phyloP scores from a whole-genome alignment of 2,329 filamentous ascomycete genomes.

The Penicillium sp. region DNA sequence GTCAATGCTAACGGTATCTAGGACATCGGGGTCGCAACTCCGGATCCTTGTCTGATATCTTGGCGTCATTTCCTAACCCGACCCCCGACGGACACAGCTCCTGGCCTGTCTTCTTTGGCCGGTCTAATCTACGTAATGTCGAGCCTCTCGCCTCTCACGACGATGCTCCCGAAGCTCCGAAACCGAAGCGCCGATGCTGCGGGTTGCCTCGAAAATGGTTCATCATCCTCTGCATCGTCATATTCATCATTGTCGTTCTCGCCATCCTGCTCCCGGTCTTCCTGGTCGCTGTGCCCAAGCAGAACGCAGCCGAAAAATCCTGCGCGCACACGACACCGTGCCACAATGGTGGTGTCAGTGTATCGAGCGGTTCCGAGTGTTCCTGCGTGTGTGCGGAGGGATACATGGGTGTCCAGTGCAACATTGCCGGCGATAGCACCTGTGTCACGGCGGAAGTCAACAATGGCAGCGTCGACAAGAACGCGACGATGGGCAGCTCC shows the following conservation, averaged over 20 bases:
- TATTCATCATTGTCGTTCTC: conserved; percentile 72
- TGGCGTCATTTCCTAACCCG: conserved; percentile 65
- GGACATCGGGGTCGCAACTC: conserved; percentile 41
- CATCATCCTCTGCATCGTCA: conserved; percentile 62
- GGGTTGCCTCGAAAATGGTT: conserved; percentile 81
- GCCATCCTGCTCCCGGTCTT: conserved; percentile 77
- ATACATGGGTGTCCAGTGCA: conserved; percentile 68
- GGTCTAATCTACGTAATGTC: conserved; percentile 35
- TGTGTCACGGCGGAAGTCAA: conserved; percentile 55
- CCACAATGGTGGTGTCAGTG: conserved; percentile 75
- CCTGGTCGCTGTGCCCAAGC: conserved; percentile 59
- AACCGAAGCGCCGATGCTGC: conserved; percentile 66
- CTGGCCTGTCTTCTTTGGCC: conserved; percentile 42
- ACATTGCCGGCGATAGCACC: conserved; percentile 47
- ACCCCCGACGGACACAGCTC: conserved; percentile 44
- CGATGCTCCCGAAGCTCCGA: conserved; percentile 23
- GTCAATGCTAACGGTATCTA: conserved; percentile 8
- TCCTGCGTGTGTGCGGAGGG: conserved; percentile 87
- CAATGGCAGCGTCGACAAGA: conserved; percentile 44
- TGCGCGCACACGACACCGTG: conserved; percentile 67
- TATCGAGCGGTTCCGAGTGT: conserved; percentile 67
- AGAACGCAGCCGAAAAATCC: conserved; percentile 37
- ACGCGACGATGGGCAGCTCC: conserved; percentile 78
- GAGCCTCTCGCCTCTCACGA: conserved; percentile 24
- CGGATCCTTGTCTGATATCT: conserved; percentile 61